Evolutionary conservation across 208 protist genomes (phyloP), one percentile per base, ranked within the genome.

Genomic region (Trypanosomatidae sp.): DNA sequence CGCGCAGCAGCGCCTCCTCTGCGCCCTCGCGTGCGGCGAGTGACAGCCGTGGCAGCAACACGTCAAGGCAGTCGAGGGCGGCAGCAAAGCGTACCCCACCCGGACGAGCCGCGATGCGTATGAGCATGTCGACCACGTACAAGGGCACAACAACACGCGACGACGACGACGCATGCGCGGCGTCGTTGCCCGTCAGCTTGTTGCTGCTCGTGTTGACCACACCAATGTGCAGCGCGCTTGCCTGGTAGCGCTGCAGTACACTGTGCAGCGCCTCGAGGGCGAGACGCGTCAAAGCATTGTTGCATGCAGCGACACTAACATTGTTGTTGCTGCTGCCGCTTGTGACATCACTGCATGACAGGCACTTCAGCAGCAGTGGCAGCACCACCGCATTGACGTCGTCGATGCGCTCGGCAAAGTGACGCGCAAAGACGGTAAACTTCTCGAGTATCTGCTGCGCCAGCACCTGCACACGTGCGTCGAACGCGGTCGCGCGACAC

Each of bases 361-460:
- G 49, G 33, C 69, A 53, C 28, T 60, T 67, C 35, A 65, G 10
- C 22, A 73, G 30, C 19, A 82, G 61, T 5, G 73, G 73, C 13
- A 74, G 23, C 30, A 74, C 11, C 25, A 65, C 42, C 2, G 24
- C 51, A 10, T 48, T 64, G 26, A 25, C 37, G 41, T 78, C 73
- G 42, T 48, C 48, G 13, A 59, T 22, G 3, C 40, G 37, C n/a
- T n/a, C n/a, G 15, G 26, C n/a, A 21, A 82, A 77, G 27, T 65
- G 60, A 20, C 50, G 52, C 16, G 26, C 23, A 2, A 82, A 43
- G 3, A 63, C 26, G 21, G 53, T 49, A 25, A 56, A 54, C 47
- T 61, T 77, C 16, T 77, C 60, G 21, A 78, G 48, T 6, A 74
- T 3, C 19, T 71, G 58, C 52, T 82, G 65, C 1, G 65, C 64